Conservation (phyloP, 1,284 basidiomycete genomes). For the Cerioporus squamosus region DNA sequence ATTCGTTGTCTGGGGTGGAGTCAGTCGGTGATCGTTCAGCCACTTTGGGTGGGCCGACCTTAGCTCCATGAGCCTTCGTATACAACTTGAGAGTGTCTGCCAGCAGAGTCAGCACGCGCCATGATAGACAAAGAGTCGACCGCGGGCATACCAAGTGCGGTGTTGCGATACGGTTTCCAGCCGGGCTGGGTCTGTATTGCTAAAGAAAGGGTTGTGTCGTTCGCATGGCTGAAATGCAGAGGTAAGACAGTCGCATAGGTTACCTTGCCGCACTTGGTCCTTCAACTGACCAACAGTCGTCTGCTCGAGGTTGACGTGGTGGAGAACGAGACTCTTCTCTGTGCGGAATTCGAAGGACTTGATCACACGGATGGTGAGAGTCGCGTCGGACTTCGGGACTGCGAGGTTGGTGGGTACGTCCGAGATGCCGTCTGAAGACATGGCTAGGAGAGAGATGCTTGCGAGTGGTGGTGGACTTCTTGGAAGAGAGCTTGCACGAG, state of each 20-base stretch:
- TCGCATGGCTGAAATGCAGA: background rate
- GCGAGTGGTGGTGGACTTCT: background rate
- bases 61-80: constrained; percentile 92
- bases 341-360: constrained; percentile 95
- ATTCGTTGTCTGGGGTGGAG: constrained; percentile 76
- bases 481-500: too few relatives aligned
- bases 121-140: background rate
- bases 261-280: constrained; percentile 69
- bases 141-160: constrained; percentile 61
- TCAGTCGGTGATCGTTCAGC: too few relatives aligned
- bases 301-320: constrained; percentile 78
- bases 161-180: constrained; percentile 87
- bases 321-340: constrained; percentile 86
- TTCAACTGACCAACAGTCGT: constrained; percentile 83
- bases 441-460: constrained; percentile 17
- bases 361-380: constrained; percentile 91
- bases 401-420: constrained; percentile 69
- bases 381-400: constrained; percentile 73
- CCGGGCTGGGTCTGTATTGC: constrained; percentile 74
- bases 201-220: constrained; percentile 33
- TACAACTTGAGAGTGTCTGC: constrained; percentile 94
- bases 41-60: constrained; percentile 50
- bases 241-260: constrained; percentile 13
- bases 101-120: background rate
- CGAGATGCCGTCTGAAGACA: constrained; percentile 46